Conservation (phyloP, 768 basidiomycete species). For the Mycena kentingensis region DNA sequence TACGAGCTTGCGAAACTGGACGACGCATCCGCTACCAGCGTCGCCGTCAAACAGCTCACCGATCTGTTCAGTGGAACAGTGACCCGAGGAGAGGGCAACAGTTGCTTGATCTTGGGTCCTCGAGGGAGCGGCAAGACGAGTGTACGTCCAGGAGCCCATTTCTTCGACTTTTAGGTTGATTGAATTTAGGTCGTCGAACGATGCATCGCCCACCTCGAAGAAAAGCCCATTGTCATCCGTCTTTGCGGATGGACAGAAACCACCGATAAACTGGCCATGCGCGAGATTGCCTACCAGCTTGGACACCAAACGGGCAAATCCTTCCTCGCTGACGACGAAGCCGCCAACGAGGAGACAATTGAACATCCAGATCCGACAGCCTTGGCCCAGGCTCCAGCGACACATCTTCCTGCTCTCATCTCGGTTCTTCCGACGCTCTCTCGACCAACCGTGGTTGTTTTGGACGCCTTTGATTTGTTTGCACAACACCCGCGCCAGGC, state of each 20-base stretch:
- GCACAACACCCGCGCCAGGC: slow-evolving; percentile 90
- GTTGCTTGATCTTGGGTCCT: slow-evolving; percentile 85
- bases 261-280: slow-evolving; percentile 87
- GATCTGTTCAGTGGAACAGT: slow-evolving; percentile 75
- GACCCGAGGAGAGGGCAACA: slow-evolving; percentile 86
- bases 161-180: background rate
- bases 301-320: slow-evolving; percentile 71
- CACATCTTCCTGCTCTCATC: slow-evolving; percentile 74
- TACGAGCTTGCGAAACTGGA: slow-evolving; percentile 30
- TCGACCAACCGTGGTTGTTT: slow-evolving; percentile 77
- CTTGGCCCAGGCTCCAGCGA: slow-evolving; percentile 57
- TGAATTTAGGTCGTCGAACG: slow-evolving; percentile 57
- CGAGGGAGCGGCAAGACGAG: slow-evolving; percentile 84
- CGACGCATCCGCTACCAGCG: slow-evolving; percentile 48
- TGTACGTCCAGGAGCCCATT: slow-evolving; percentile 41
- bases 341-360: slow-evolving; percentile 40
- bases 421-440: slow-evolving; percentile 76
- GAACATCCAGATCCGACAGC: slow-evolving; percentile 33
- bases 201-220: slow-evolving; percentile 49
- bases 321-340: slow-evolving; percentile 46
- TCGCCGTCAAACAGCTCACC: slow-evolving; percentile 58
- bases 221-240: slow-evolving; percentile 69
- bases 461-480: slow-evolving; percentile 95
- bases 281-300: slow-evolving; percentile 88
- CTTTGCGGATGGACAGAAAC: slow-evolving; percentile 85